Conservation (phyloP, 2,329 filamentous ascomycete genomes). For the Colletotrichum liaoningense region DNA sequence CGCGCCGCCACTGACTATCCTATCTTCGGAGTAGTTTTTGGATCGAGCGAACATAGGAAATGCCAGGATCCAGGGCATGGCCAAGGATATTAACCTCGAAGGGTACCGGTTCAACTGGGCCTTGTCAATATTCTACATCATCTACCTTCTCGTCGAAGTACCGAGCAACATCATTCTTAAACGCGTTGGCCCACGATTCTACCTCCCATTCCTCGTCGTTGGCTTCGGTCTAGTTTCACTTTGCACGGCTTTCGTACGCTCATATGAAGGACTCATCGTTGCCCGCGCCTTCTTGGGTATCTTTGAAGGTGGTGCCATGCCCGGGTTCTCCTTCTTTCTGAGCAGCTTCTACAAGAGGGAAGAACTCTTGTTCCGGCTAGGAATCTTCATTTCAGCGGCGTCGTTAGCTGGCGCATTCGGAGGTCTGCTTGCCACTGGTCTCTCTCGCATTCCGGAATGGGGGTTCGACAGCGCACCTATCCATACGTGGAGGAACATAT, state of each 20-base stretch:
- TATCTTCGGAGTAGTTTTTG: constrained; percentile 40
- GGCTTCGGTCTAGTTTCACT: constrained; percentile 67
- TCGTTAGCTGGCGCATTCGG: constrained; percentile 69
- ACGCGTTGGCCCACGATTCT: constrained; percentile 62
- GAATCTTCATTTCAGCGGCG: constrained; percentile 66
- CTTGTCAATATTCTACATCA: constrained; percentile 68
- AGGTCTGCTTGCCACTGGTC: constrained; percentile 64
- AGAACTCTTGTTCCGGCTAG: constrained; percentile 66
- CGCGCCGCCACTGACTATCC: not conserved
- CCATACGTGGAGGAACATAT: constrained; percentile 68
- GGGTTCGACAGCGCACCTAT: constrained; percentile 55
- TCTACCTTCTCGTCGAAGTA: constrained; percentile 66
- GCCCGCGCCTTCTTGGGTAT: constrained; percentile 62
- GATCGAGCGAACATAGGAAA: constrained; percentile 60
- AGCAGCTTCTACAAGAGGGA: constrained; percentile 67
- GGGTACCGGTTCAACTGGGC: constrained; percentile 68
- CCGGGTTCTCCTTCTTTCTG: constrained; percentile 67
- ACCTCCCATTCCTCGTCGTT: constrained; percentile 64
- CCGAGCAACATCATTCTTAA: constrained; percentile 68
- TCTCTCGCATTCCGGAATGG: constrained; percentile 63
- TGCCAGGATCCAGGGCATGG: constrained; percentile 66
- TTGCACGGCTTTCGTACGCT: constrained; percentile 63
- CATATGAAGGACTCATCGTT: constrained; percentile 58
- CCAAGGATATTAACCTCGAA: constrained; percentile 57
- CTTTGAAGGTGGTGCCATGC: constrained; percentile 69